Conservation (phyloP, 331 rosid species). For the Quercus tomentella region DNA sequence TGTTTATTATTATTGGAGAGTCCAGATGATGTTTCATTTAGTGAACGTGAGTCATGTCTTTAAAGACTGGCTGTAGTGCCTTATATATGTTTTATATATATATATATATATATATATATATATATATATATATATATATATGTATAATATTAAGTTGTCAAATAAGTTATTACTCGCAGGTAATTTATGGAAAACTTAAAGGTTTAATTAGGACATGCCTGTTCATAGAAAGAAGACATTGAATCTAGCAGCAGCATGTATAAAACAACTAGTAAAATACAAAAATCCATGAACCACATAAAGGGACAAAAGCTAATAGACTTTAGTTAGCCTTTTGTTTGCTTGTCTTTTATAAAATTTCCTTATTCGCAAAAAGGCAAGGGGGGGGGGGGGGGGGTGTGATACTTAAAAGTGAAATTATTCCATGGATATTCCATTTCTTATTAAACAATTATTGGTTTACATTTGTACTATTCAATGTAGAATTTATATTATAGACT, state of each 20-base stretch:
- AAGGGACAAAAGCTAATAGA: constrained; percentile 32
- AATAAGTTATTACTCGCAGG: neutral
- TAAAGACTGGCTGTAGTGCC: too few relatives aligned
- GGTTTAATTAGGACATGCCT: neutral
- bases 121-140: neutral
- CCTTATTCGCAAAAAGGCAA: neutral
- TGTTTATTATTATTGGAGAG: too few relatives aligned
- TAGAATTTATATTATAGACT: too few relatives aligned
- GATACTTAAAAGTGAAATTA: constrained; percentile 4
- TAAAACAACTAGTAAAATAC: constrained; percentile 13
- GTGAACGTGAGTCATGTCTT: too few relatives aligned
- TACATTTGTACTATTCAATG: too few relatives aligned
- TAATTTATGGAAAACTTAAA: neutral
- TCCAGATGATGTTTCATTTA: too few relatives aligned
- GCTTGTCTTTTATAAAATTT: too few relatives aligned
- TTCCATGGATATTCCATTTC: constrained; percentile 20
- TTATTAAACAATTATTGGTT: too few relatives aligned
- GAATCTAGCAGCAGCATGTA: constrained; percentile 27
- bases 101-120: neutral
- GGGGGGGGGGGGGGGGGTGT: constrained; percentile 37
- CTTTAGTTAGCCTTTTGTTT: neutral
- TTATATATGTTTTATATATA: neutral
- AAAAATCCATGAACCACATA: constrained; percentile 12
- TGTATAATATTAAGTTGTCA: neutral
- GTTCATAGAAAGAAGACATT: constrained; percentile 14